Base-by-base conservation (phyloP, 352 stramenopile species). In the Phytophthora pisi region DNA sequence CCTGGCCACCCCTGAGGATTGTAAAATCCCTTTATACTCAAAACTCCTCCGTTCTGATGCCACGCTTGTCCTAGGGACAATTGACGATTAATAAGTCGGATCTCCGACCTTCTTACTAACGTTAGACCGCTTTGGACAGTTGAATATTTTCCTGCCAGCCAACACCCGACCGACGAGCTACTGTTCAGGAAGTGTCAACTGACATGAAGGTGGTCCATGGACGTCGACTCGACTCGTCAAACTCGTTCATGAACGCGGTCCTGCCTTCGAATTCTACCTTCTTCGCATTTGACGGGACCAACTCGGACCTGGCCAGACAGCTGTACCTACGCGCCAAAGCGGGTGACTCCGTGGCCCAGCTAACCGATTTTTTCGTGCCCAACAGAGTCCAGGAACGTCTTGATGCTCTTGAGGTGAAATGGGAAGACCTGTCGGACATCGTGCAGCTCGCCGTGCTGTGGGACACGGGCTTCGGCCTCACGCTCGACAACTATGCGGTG, bases 211-310 rank as follows among this genome's bases (percentile, higher is more conserved):
- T 31, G 28, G 28, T 8, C 28, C 28, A 31, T 31, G 28, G 5
- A 31, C 28, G 28, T 31, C 28, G 28, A 31, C 28, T 31, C 28
- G 28, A 31, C 28, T 31, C n/a, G 16, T 26, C 43, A n/a, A 18
- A 28, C 43, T 66, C 59, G 9, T 40, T 36, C 18, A 28, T 24
- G 11, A 34, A 58, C 28, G 62, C 57, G 1, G 40, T 52, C 30
- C 53, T 76, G 34, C 68, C 68, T 18, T 59, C 58, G 0, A 66
- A 56, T 28, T 64, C 49, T 53, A 64, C 64, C 9, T 72, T 55
- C 52, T 77, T 77, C 45, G 50, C 42, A 15, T 78, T 75, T 28
- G 71, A 79, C 28, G 71, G 71, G 34, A 61, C 68, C 45, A 77
- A 71, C 51, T 79, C 68, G 20, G 64, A 79, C 57, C 43, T 79